Percentiles rank a stretch among this genome's conserved stretches.
Evolutionary conservation across 2,329 filamentous ascomycete genomes (phyloP).

Genomic region (Microcyclosporella mali): DNA sequence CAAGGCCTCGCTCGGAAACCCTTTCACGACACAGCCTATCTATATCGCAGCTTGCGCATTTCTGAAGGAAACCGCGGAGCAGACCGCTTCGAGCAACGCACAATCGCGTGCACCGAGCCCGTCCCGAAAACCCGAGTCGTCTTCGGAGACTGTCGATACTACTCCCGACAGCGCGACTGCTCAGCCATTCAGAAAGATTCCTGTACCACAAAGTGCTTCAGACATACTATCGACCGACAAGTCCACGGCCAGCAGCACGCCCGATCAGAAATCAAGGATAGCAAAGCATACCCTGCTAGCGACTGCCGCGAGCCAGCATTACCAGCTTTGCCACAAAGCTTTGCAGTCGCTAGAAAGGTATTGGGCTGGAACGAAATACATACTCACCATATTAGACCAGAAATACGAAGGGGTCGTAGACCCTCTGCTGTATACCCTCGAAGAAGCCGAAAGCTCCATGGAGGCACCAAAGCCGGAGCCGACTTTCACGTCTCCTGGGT

Average conservation of each 20-base stretch:
- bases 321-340: constrained; percentile 79
- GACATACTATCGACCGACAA: constrained; percentile 8
- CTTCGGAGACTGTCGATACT: constrained; percentile 9
- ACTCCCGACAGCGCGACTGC: constrained; percentile 9
- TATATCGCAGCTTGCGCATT: constrained; percentile 89
- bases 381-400: constrained; percentile 77
- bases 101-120: constrained; percentile 50
- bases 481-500: constrained; percentile 46
- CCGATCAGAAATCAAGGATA: constrained; percentile 34
- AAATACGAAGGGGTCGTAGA: constrained; percentile 83
- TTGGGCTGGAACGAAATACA: constrained; percentile 83
- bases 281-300: constrained; percentile 69
- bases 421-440: constrained; percentile 57
- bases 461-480: constrained; percentile 47
- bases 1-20: constrained; percentile 79
- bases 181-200: constrained; percentile 9
- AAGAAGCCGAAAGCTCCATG: constrained; percentile 70
- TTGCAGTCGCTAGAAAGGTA: constrained; percentile 74
- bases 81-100: constrained; percentile 55
- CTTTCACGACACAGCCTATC: constrained; percentile 81
- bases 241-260: constrained; percentile 3
- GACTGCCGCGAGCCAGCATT: constrained; percentile 77
- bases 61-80: constrained; percentile 70
- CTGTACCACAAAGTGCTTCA: constrained; percentile 9
- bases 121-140: constrained; percentile 5